Conservation (phyloP, 257 asterid genomes). For the Forsythia viridissima region DNA sequence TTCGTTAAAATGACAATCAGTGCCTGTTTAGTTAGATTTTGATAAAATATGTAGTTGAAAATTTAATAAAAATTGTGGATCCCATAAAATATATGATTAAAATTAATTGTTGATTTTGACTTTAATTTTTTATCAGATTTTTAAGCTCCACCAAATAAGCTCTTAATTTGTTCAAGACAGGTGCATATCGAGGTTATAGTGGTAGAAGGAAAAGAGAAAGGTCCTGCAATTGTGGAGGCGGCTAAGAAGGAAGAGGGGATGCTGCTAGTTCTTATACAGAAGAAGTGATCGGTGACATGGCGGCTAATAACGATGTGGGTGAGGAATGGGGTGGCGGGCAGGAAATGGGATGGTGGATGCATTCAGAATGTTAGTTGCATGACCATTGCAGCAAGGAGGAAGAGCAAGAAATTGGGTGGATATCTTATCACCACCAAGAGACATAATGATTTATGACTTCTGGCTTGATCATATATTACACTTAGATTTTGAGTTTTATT, state of each 20-base stretch:
- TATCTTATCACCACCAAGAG: constrained; percentile 78
- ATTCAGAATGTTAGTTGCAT: constrained; percentile 78
- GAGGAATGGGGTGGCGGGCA: constrained; percentile 30
- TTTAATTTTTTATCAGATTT: too few species aligned
- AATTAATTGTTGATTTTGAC: too few species aligned
- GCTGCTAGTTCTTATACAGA: constrained; percentile 65
- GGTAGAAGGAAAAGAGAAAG: constrained; percentile 72
- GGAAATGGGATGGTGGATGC: constrained; percentile 69
- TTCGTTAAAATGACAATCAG: neutral
- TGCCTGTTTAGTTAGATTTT: too few species aligned
- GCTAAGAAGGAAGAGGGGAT: too few species aligned
- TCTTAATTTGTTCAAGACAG: constrained; percentile 31
- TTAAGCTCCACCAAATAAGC: too few species aligned
- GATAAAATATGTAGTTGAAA: too few species aligned
- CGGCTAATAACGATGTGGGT: constrained; percentile 75
- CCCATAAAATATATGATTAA: too few species aligned
- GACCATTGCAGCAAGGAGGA: constrained; percentile 81
- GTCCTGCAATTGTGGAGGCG: constrained; percentile 54
- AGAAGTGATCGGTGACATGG: constrained; percentile 69
- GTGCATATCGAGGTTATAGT: constrained; percentile 49
- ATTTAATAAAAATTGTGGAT: too few species aligned
- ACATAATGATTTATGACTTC: constrained; percentile 81
- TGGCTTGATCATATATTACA: constrained; percentile 50
- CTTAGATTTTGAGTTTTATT: neutral
- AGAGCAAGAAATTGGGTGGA: constrained; percentile 83